Evolutionary conservation across 805 yeast genomes (phyloP), one percentile per base, ranked within the genome.

Genomic region (Nakazawaea peltata): DNA sequence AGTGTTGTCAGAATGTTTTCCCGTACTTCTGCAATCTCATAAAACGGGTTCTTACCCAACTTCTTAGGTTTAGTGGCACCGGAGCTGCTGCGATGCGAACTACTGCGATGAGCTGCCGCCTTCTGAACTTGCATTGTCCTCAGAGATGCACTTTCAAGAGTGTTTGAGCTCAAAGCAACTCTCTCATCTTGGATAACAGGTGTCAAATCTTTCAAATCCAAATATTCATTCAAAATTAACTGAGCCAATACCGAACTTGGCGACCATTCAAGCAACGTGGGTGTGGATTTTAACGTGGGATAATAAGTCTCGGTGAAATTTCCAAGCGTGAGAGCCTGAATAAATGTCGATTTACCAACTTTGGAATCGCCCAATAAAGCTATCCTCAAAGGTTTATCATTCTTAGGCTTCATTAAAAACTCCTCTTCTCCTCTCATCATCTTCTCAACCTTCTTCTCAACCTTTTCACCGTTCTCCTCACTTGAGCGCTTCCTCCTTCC

Each of bases 271-370:
- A 77, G 65, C 26, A 81, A 50, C 38, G 75, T 61, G 18, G 85
- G 74, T 4, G 71, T 71, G 39, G 77, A 75, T 37, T 66, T 70
- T 29, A 70, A 61, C 3, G 90, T 82, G 4, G 92, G 94, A 46
- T 82, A 82, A 50, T 82, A 80, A 0, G 81, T 81, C 40, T 79
- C 87, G 33, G 74, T 64, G 37, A 69, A 74, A 18, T 63, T 61
- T 18, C 69, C 68, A 15, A 68, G 56, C 2, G 67, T 59, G 12
- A 77, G 44, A 32, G 69, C 58, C 35, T 74, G 67, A 10, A 74
- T 67, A 26, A 73, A 59, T 0, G 81, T 65, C 3, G 83, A 70
- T 47, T 78, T 78, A 9, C 86, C 86, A 1, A 72, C 65, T 13
- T 63, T 61, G 10, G 71, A 61, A 1, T 71, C 81, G 1, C 86